Evolutionary conservation across 2,329 filamentous ascomycete species (phyloP), one percentile per base, ranked within the genome.

Genomic region (Neofusicoccum ribis): DNA sequence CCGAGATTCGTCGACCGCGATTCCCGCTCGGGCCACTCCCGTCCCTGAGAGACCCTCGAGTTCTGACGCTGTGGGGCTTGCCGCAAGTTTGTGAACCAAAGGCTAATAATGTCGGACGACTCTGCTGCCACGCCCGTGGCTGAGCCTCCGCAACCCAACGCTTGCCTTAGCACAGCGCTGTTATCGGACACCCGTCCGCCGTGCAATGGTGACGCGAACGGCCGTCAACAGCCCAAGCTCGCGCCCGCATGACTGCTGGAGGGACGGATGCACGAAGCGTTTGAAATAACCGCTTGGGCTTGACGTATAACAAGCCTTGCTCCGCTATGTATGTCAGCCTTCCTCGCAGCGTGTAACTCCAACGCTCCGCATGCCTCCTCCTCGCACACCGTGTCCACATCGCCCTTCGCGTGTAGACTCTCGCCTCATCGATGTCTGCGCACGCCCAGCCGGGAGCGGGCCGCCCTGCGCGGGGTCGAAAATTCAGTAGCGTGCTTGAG

Each of bases 1-100:
- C 56, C 56, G 56, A 60, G 56, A 60, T 60, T 60, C 56, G 56
- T 60, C 41, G 56, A 60, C 56, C 41, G 41, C 41, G 41, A 37
- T 60, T 36, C 43, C 43, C 56, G 56, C 56, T 37, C 27, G 56
- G 27, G 31, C 56, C 56, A 36, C 41, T 60, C 27, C 4, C 41
- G 56, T 60, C 41, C 56, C 56, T 60, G 56, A 60, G 54, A 59
- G 31, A 51, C 56, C 56, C 56, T 60, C 56, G 54, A 47, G 14
- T 47, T 37, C 41, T 60, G 56, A 46, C 54, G 54, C 41, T 44
- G 54, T 59, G 54, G 54, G 54, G 54, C 54, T 59, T 36, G 54
- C 54, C 54, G 54, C 39, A 37, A 59, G 39, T 46, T 59, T 59
- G 41, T 59, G 56, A 47, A n/a, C 56, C 43, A 60, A 37, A 51